phyloP scores from a whole-genome alignment of 345 rosid genomes.

The Salix arbutifolia region DNA sequence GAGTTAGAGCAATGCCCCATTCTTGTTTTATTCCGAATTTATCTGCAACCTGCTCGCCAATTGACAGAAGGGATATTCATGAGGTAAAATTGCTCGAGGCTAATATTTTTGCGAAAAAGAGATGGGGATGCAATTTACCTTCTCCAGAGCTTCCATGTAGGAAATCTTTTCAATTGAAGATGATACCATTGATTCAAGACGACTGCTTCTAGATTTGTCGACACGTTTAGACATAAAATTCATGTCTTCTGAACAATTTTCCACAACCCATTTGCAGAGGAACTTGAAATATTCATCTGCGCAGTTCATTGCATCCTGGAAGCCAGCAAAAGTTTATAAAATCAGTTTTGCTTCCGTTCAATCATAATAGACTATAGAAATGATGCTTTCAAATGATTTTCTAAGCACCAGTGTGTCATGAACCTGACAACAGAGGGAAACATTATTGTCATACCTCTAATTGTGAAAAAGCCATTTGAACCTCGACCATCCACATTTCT shows the following conservation, averaged over 20 bases:
- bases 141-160: constrained; percentile 59
- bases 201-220: constrained; percentile 44
- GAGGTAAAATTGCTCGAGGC: not conserved
- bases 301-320: constrained; percentile 76
- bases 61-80: not conserved
- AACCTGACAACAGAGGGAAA: no score
- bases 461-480: constrained; percentile 73
- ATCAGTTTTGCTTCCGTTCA: no score
- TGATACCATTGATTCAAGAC: constrained; percentile 47
- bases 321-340: constrained; percentile 6
- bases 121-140: constrained; percentile 32
- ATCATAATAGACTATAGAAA: no score
- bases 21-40: constrained; percentile 53
- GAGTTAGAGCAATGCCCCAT: constrained; percentile 60
- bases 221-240: constrained; percentile 55
- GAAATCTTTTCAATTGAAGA: constrained; percentile 47
- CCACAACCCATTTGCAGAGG: constrained; percentile 68
- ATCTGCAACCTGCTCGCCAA: constrained; percentile 37
- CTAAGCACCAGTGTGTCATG: no score
- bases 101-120: not conserved
- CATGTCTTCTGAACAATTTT: constrained; percentile 62
- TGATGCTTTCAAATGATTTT: no score
- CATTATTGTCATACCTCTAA: constrained; percentile 49
- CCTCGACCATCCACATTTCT: constrained; percentile 83
- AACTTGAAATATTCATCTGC: constrained; percentile 66